phyloP scores from a whole-genome alignment of 768 basidiomycete genomes.

The Lactarius tabidus region DNA sequence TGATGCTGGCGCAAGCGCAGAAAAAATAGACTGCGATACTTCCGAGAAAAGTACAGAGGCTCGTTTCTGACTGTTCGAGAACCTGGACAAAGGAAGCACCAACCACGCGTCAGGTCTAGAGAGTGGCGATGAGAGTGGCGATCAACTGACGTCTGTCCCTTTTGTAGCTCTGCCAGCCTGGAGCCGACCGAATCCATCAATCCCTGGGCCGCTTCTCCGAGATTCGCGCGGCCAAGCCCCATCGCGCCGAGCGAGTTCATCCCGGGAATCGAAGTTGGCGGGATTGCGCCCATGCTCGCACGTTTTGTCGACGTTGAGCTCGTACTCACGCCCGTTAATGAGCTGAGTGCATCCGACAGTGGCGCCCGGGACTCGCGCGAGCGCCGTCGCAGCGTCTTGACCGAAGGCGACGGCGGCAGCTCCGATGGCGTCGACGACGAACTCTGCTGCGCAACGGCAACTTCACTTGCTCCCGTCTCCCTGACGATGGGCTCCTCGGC shows the following conservation, averaged over 20 bases:
- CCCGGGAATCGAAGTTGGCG: constrained; percentile 41
- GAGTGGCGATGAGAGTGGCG: no score
- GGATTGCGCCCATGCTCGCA: constrained; percentile 27
- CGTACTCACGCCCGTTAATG: constrained; percentile 15
- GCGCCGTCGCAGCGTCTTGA: constrained; percentile 27
- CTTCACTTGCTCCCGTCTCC: constrained; percentile 44
- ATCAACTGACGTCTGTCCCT: constrained; percentile 48
- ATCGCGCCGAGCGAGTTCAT: constrained; percentile 33
- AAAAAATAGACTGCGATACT: constrained; percentile 52
- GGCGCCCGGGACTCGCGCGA: constrained; percentile 29
- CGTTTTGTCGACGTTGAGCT: constrained; percentile 21
- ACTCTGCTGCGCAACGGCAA: neutral
- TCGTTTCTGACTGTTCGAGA: constrained; percentile 63
- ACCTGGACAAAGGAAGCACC: constrained; percentile 36
- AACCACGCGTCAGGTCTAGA: constrained; percentile 12
- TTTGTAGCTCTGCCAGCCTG: constrained; percentile 48
- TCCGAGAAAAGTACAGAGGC: constrained; percentile 64
- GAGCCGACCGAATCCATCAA: constrained; percentile 50
- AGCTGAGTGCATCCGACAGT: constrained; percentile 30
- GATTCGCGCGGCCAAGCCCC: constrained; percentile 27
- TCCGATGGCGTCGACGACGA: neutral
- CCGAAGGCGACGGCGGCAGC: neutral
- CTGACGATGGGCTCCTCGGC: constrained; percentile 39
- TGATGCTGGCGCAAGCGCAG: constrained; percentile 32
- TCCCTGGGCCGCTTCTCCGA: constrained; percentile 38